Conservation (phyloP, 352 stramenopile species). For the Globisporangium radiosum region DNA sequence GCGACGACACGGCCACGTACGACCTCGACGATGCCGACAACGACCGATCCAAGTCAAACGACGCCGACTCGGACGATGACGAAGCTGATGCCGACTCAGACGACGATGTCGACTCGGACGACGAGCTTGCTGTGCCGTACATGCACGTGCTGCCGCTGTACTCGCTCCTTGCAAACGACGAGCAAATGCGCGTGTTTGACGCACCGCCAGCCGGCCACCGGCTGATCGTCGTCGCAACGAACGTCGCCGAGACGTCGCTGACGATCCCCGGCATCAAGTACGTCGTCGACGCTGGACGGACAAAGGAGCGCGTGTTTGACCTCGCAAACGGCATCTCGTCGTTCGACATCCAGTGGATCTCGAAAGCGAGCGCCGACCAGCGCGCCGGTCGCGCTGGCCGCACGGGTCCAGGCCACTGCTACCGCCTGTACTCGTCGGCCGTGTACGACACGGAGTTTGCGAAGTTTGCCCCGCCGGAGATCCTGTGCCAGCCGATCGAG, state of each 20-base stretch:
- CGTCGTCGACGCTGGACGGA: constrained; percentile 95
- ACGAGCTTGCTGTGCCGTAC: constrained; percentile 55
- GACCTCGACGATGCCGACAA: constrained; percentile 35
- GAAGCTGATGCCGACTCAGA: constrained; percentile 19
- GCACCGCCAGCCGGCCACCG: constrained; percentile 84
- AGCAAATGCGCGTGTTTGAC: constrained; percentile 91
- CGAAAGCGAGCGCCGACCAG: constrained; percentile 79
- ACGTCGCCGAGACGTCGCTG: constrained; percentile 97
- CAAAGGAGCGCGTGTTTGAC: constrained; percentile 96
- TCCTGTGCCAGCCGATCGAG: constrained; percentile 89
- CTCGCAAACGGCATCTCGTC: constrained; percentile 87
- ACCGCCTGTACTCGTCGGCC: constrained; percentile 95
- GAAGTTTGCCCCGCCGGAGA: constrained; percentile 88
- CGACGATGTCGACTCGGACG: constrained; percentile 75
- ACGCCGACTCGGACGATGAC: constrained; percentile 68
- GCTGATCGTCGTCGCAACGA: constrained; percentile 96
- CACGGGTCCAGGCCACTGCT: constrained; percentile 96
- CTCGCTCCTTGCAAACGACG: constrained; percentile 93
- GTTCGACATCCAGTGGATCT: constrained; percentile 92
- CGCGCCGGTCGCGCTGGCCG: constrained; percentile 94
- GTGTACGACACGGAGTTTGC: constrained; percentile 95
- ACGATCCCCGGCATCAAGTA: constrained; percentile 95
- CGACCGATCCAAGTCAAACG: neutral
- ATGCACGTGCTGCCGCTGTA: constrained; percentile 95
- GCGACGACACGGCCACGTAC: constrained; percentile 36